Evolutionary conservation across 1,139 yeast genomes (phyloP).

Genomic region (Yamadazyma dendronema): DNA sequence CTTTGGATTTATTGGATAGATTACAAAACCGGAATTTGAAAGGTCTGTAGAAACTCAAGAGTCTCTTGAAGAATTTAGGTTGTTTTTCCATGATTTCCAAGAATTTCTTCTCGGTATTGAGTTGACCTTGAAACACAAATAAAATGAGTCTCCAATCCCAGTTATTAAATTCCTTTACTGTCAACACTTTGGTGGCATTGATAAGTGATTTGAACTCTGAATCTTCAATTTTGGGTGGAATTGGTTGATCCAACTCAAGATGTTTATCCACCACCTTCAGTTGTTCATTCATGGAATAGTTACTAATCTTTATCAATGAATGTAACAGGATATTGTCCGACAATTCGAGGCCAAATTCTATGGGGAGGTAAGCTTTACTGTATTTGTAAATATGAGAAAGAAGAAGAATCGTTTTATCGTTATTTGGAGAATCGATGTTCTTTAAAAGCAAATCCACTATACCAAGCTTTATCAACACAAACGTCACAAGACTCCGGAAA

Average conservation of each 20-base stretch:
- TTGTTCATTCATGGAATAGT: conserved; percentile 11
- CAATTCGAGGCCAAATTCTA: conserved; percentile 22
- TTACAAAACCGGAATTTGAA: conserved; percentile 82
- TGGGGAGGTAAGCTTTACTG: conserved; percentile 54
- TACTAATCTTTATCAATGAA: conserved; percentile 13
- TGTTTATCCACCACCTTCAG: neutral
- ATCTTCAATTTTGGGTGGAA: conserved; percentile 54
- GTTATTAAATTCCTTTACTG: conserved; percentile 72
- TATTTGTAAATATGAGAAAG: conserved; percentile 61
- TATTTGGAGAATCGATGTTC: conserved; percentile 28
- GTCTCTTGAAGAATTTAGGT: conserved; percentile 79
- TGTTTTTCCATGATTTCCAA: conserved; percentile 75
- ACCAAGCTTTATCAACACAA: conserved; percentile 54
- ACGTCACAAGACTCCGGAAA: conserved; percentile 58
- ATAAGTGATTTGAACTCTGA: conserved; percentile 65
- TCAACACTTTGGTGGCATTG: conserved; percentile 64
- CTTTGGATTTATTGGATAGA: conserved; percentile 25
- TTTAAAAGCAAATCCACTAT: conserved; percentile 54
- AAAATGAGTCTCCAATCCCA: conserved; percentile 75
- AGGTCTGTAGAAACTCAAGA: conserved; percentile 87
- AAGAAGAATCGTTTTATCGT: conserved; percentile 61
- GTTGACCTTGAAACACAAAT: conserved; percentile 76
- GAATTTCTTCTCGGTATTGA: conserved; percentile 65
- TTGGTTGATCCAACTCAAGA: neutral
- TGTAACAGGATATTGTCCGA: conserved; percentile 12